Evolutionary conservation across 2,329 filamentous ascomycete genomes (phyloP).

Genomic region (Cytospora paraplurivora): DNA sequence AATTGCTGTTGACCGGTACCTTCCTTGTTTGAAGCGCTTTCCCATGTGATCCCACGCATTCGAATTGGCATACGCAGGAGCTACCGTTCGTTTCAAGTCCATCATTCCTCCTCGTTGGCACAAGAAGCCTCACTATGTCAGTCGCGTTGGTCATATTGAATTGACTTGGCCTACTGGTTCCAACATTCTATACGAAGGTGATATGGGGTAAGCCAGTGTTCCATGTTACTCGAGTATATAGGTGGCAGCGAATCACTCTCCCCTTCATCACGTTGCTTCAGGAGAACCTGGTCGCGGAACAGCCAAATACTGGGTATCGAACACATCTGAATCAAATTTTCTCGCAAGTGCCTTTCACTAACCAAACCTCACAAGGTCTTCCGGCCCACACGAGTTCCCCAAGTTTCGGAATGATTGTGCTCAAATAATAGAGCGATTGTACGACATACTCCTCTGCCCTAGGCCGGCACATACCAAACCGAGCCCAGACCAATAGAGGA

Average conservation of each 20-base stretch:
- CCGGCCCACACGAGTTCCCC: constrained; percentile 5
- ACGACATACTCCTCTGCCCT: constrained; percentile 17
- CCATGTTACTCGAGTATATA: not conserved
- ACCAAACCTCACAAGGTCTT: constrained; percentile 20
- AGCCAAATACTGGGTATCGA: constrained; percentile 12
- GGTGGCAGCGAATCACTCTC: too few relatives aligned
- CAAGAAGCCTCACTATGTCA: too few relatives aligned
- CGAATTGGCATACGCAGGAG: not conserved
- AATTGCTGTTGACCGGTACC: not conserved
- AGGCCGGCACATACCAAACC: constrained; percentile 35
- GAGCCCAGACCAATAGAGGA: constrained; percentile 31
- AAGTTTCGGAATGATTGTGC: not conserved
- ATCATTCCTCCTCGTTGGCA: not conserved
- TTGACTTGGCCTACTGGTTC: too few relatives aligned
- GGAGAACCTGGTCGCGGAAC: not conserved
- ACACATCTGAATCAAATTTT: constrained; percentile 24
- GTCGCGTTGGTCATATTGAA: too few relatives aligned
- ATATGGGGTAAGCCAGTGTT: not conserved
- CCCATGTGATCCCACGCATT: not conserved
- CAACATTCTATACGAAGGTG: too few relatives aligned
- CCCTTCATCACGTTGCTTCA: not conserved
- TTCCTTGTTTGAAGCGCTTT: not conserved
- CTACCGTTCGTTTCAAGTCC: not conserved
- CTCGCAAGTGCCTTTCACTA: constrained; percentile 10
- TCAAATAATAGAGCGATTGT: constrained; percentile 19